A percentile compares a stretch with the other conserved stretches of the same genome.
Evolutionary conservation across 2,329 filamentous ascomycete species (phyloP).

Genomic region (Iodosphaeria phyllophila): DNA sequence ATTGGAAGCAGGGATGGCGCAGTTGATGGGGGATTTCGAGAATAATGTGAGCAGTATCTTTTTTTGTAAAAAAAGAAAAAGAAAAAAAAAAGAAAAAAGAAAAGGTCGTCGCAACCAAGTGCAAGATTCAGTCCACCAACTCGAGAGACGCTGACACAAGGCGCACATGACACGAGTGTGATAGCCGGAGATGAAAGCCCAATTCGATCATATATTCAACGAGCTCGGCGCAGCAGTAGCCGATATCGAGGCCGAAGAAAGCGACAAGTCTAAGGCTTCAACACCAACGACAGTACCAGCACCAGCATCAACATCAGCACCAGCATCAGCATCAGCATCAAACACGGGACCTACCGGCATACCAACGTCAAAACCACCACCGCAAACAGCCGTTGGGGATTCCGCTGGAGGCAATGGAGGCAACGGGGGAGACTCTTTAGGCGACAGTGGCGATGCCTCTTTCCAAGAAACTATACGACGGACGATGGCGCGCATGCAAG

Average conservation of each 20-base stretch:
- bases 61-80: too few relatives aligned
- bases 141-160: neutral
- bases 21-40: slow-evolving; percentile 55
- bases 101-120: neutral
- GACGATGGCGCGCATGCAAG: slow-evolving; percentile 93
- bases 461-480: slow-evolving; percentile 87
- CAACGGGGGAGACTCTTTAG: slow-evolving; percentile 12
- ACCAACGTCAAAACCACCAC: slow-evolving; percentile 3
- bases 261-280: slow-evolving; percentile 7
- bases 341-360: neutral
- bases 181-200: slow-evolving; percentile 53
- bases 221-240: slow-evolving; percentile 42
- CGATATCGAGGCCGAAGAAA: slow-evolving; percentile 11
- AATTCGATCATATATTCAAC: slow-evolving; percentile 64
- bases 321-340: slow-evolving; percentile 7
- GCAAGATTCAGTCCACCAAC: neutral
- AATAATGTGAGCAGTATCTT: slow-evolving; percentile 37
- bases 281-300: slow-evolving; percentile 8
- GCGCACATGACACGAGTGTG: neutral
- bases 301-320: slow-evolving; percentile 6
- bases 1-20: slow-evolving; percentile 79
- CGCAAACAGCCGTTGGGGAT: too few relatives aligned
- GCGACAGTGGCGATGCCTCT: slow-evolving; percentile 35
- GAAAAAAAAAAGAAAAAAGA: too few relatives aligned
- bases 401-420: too few relatives aligned